Evolutionary conservation across 306 rosid genomes (phyloP).

Genomic region (Cicer chorassanicum): DNA sequence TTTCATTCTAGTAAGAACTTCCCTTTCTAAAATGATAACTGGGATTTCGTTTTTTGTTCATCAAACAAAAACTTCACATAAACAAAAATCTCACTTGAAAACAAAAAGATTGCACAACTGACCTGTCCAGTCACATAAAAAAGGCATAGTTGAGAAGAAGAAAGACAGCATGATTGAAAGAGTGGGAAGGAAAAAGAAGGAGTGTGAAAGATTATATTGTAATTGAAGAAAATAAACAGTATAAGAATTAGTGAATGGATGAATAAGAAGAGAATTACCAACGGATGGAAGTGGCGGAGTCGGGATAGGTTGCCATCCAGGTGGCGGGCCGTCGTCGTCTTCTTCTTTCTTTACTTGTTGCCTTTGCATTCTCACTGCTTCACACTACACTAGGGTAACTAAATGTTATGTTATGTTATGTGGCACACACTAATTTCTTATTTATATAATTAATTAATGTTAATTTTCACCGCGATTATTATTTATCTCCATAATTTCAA

Average conservation of each 20-base stretch:
- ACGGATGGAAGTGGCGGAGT: conserved; percentile 49
- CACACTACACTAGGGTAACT: too few relatives aligned
- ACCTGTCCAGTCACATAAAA: not conserved
- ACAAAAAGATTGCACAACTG: not conserved
- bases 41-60: not conserved
- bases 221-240: not conserved
- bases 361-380: conserved; percentile 40
- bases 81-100: not conserved
- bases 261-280: conserved; percentile 37
- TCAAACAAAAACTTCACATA: not conserved
- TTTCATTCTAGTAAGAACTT: not conserved
- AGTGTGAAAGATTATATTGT: not conserved
- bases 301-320: conserved; percentile 64
- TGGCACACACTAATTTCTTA: too few relatives aligned
- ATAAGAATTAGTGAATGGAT: not conserved
- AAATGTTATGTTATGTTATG: too few relatives aligned
- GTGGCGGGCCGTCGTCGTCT: conserved; percentile 78
- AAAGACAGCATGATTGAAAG: not conserved
- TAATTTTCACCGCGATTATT: too few relatives aligned
- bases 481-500: too few relatives aligned
- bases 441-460: too few relatives aligned
- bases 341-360: conserved; percentile 49
- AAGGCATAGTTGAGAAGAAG: not conserved
- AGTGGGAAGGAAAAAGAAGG: not conserved
- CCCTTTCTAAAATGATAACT: not conserved